phyloP scores from a whole-genome alignment of 2,329 filamentous ascomycete species.

The Phaeosphaeriaceae sp. region DNA sequence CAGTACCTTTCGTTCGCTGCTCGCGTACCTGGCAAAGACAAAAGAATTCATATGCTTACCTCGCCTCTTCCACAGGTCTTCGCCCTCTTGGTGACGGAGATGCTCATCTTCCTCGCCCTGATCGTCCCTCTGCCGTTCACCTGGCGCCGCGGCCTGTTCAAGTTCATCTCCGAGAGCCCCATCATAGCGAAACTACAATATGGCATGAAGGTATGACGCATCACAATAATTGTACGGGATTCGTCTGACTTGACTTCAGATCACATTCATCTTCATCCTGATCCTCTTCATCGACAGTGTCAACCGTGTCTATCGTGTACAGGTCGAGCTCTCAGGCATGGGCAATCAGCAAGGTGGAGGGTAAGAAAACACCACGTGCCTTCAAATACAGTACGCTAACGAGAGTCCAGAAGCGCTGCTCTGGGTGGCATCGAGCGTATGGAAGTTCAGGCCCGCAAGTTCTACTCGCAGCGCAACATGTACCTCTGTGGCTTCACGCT shows the following conservation, averaged over 20 bases:
- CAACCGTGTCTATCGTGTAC: constrained; percentile 93
- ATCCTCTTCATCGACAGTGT: constrained; percentile 98
- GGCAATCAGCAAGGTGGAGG: constrained; percentile 65
- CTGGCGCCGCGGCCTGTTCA: constrained; percentile 85
- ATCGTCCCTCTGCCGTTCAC: constrained; percentile 89
- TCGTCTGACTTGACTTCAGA: constrained; percentile 56
- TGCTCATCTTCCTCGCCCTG: constrained; percentile 79
- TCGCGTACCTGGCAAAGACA: constrained; percentile 9
- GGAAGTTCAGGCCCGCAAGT: constrained; percentile 99
- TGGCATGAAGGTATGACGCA: constrained; percentile 76
- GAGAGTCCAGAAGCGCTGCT: constrained; percentile 64
- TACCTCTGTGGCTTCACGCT: constrained; percentile 99
- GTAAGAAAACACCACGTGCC: constrained; percentile 51
- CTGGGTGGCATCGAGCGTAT: constrained; percentile 88
- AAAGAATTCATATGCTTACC: constrained; percentile 37
- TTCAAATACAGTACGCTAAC: constrained; percentile 17
- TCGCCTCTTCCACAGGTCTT: constrained; percentile 69
- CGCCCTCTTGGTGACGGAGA: constrained; percentile 81
- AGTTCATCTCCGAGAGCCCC: constrained; percentile 91
- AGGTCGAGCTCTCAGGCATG: constrained; percentile 81
- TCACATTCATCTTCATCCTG: constrained; percentile 98
- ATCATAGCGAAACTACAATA: constrained; percentile 93
- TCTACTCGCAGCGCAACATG: constrained; percentile 99
- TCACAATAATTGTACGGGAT: background rate
- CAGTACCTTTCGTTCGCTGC: constrained; percentile 1